Evolutionary conservation across 495 filamentous ascomycete species (phyloP), one percentile per base, ranked within the genome.

Genomic region (Trichoderma reesei): DNA sequence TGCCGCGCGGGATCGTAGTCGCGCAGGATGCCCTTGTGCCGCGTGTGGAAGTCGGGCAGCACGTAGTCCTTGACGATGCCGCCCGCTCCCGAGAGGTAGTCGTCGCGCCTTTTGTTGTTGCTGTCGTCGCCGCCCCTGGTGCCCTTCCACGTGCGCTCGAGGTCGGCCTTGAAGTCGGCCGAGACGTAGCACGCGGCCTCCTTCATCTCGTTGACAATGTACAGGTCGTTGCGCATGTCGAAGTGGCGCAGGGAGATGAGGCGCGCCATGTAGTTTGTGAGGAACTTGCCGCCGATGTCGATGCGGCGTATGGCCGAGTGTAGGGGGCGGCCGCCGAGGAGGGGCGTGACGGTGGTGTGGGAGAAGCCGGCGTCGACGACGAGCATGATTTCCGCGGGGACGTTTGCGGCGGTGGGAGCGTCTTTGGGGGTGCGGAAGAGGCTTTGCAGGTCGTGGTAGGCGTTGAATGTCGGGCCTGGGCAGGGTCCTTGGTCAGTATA

Each of bases 171-270:
- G 74, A 97, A 97, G 69, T 94, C 82, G 5, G 85, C 80, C 34
- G 86, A 91, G 39, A 96, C 85, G 68, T 88, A 98, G 70, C 91
- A 96, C 37, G 87, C 86, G 0, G 87, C 81, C 75, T 99, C 95
- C 70, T 98, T 99, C 73, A 97, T 90, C 72, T 96, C 89, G 68
- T 95, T 96, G 72, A 96, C 92, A 20, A 98, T 83, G 70, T 94
- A 86, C 16, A 87, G 86, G 68, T 99, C 94, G 69, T 96, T 90
- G 66, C 92, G 84, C 88, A 98, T 91, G 72, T 96, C 92, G 73
- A 91, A 96, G 67, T 96, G 90, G 38, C 93, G 85, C 63, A 93
- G 83, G 8, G 94, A 97, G 26, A 96, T 84, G 34, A 96, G 80
- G 62, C 94, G 87, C 66, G 95, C 93, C 31, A 99, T 82, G 69